A percentile compares a stretch with the other conserved stretches of the same genome.
phyloP scores from a whole-genome alignment of 164 flowering plant species.

The Vitis rotundifolia region DNA sequence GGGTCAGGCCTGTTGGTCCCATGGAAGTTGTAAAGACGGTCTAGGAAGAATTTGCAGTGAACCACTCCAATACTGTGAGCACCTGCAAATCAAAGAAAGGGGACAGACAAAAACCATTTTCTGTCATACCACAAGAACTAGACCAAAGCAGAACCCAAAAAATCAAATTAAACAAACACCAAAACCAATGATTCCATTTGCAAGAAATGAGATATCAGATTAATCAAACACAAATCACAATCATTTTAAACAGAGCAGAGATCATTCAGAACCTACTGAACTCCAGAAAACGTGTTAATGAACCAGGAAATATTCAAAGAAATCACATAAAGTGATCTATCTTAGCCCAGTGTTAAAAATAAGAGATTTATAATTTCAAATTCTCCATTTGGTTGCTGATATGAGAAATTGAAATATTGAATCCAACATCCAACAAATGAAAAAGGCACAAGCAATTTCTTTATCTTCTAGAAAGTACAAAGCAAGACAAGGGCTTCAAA shows the following conservation, averaged over 20 bases:
- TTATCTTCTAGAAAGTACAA: too few relatives aligned
- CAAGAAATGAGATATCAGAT: too few relatives aligned
- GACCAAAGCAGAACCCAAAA: not conserved
- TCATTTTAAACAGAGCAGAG: not conserved
- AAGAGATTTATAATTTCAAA: too few relatives aligned
- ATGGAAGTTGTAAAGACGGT: conserved; percentile 35
- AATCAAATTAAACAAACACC: not conserved
- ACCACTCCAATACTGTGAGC: conserved; percentile 43
- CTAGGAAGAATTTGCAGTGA: conserved; percentile 40
- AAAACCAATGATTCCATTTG: too few relatives aligned
- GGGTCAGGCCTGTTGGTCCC: conserved; percentile 39
- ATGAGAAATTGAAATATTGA: too few relatives aligned
- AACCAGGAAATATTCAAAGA: too few relatives aligned
- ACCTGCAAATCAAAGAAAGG: conserved; percentile 22
- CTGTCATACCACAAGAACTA: not conserved
- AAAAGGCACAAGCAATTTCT: too few relatives aligned
- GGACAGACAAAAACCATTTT: not conserved
- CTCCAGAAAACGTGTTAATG: not conserved
- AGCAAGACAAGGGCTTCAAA: too few relatives aligned
- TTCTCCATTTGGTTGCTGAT: too few relatives aligned
- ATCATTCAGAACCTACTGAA: not conserved
- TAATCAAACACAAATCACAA: not conserved
- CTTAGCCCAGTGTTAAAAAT: too few relatives aligned
- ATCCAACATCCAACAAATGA: too few relatives aligned
- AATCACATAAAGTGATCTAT: too few relatives aligned